Base-by-base conservation (phyloP, 2,329 filamentous ascomycete genomes). In the Fusarium irregulare region DNA sequence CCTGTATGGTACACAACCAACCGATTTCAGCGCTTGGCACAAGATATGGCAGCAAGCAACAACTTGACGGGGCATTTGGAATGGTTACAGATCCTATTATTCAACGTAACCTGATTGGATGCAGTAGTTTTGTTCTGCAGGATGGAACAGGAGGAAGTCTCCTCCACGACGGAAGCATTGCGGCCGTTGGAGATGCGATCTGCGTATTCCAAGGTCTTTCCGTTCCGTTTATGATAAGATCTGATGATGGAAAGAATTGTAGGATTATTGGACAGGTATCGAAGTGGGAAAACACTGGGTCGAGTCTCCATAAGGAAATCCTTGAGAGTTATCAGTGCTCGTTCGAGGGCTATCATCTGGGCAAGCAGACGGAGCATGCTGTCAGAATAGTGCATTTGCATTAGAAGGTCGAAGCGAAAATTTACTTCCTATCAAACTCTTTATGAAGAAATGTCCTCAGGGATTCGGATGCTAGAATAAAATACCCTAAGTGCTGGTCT, bases 171-270 rank as follows among this genome's bases (percentile, higher is more conserved):
- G 34, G 25, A 0, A 6, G 30, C 1, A 5, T 9, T 0, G 59
- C 59, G 2, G 16, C 7, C 1, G 40, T n/a, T n/a, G 64, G 59
- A 2, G 65, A 68, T 48, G 54, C 12, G 0, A 4, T 68, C 4
- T 68, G 59, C 6, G 45, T 48, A 5, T 68, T 68, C 0, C 49
- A 50, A 2, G 54, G 66, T 0, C 54, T 69, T 5, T 45, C 59
- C 0, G 30, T 34, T 6, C 12, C 27, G 0, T 46, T 68, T 0
- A 14, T 58, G 0, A 10, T 47, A 18, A 23, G 60, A 1, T 21
- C 2, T 0, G 13, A 3, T 7, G n/a, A 21, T 0, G 11, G 11
- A 3, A 16, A 7, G 0, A 41, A 12, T 0, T 59, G 6, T 2
- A 13, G 4, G 3, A 6, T 59, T 0, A 2, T 59, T 3, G 60